A percentile compares a stretch with the other conserved stretches of the same genome.
These are phyloP conservation scores for Trypanosoma scelopori DNA, from an alignment of 208 protist genomes.

Conservation along the genomic window DNA sequence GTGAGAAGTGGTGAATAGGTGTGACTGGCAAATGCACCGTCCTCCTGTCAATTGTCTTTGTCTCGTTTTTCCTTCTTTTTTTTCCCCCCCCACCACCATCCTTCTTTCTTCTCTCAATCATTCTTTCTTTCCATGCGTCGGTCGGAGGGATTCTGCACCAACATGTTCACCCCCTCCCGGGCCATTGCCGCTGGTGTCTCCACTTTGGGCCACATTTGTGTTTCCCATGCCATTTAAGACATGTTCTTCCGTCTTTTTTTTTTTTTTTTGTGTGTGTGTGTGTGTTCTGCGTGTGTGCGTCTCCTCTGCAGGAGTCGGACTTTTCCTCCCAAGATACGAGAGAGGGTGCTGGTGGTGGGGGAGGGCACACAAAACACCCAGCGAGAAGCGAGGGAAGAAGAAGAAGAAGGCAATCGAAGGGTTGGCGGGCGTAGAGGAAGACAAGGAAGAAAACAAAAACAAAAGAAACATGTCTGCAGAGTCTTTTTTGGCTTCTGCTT, in stretches of 20 bases:
- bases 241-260: slow-evolving; percentile 4
- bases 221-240: neutral
- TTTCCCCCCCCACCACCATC: too few species aligned
- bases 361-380: neutral
- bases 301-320: too few species aligned
- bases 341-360: too few species aligned
- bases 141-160: too few species aligned
- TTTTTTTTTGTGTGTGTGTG: slow-evolving; percentile 12
- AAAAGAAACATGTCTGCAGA: neutral
- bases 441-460: slow-evolving; percentile 2
- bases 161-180: too few species aligned
- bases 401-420: slow-evolving; percentile 1
- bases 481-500: too few species aligned
- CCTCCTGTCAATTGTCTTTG: too few species aligned
- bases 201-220: neutral
- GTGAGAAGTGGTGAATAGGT: too few species aligned
- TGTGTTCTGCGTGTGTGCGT: neutral
- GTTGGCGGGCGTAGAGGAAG: neutral
- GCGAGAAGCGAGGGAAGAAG: slow-evolving; percentile 1
- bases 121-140: neutral
- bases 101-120: neutral
- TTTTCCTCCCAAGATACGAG: too few species aligned
- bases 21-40: too few species aligned
- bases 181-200: too few species aligned
- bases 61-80: neutral